phyloP scores from a whole-genome alignment of 169 alveolate species.

The Toxoplasma gondii region DNA sequence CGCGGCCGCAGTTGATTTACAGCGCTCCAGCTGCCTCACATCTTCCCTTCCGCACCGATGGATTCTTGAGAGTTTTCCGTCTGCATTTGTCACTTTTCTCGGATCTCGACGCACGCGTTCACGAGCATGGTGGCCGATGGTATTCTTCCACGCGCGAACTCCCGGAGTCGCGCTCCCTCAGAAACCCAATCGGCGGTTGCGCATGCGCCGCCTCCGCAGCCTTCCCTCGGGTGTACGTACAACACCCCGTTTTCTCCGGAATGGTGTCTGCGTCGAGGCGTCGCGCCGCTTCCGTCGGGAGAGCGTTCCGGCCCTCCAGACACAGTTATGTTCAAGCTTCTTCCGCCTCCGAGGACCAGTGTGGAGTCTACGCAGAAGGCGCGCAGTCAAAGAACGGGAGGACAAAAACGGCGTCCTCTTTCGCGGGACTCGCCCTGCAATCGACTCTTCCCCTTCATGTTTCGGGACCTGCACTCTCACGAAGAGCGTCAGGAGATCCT shows the following conservation, averaged over 20 bases:
- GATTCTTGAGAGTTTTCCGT: too few species aligned
- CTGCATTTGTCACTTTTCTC: too few species aligned
- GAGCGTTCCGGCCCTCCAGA: constrained; percentile 15
- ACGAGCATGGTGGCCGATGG: too few species aligned
- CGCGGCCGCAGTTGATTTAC: too few species aligned
- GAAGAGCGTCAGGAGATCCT: not conserved
- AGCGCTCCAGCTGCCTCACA: too few species aligned
- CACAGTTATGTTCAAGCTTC: constrained; percentile 10
- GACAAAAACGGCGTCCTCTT: not conserved
- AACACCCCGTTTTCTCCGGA: not conserved
- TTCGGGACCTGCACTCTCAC: not conserved
- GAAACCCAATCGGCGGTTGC: too few species aligned
- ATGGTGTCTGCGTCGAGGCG: constrained; percentile 10
- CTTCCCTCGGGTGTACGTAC: too few species aligned
- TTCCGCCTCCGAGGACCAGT: not conserved
- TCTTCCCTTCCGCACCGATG: too few species aligned
- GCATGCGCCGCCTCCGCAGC: too few species aligned
- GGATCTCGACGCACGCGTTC: too few species aligned
- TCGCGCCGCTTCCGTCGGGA: not conserved
- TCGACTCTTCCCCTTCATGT: constrained; percentile 13
- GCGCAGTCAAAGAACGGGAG: not conserved
- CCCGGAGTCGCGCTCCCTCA: too few species aligned
- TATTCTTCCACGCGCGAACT: too few species aligned
- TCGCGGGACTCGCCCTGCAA: not conserved
- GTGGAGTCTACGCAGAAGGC: not conserved